Percentiles rank a stretch among this genome's conserved stretches.
These are phyloP conservation scores for Phytophthora macrochlamydospora DNA, from an alignment of 352 stramenopile genomes.

Conservation along the genomic window DNA sequence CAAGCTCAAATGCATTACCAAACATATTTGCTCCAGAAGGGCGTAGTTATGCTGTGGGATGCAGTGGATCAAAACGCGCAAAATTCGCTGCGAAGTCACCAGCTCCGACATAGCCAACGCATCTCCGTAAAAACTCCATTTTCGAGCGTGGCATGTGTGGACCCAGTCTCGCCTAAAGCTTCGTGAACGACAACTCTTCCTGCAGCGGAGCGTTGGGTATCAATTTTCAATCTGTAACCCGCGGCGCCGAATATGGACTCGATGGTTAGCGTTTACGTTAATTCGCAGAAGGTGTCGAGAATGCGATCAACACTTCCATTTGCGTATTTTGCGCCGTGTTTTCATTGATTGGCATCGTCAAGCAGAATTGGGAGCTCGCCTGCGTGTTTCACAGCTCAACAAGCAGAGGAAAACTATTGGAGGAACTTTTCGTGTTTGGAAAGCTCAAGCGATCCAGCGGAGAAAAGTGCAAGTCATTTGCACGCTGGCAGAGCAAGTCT, in stretches of 20 bases:
- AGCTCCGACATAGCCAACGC: conserved; percentile 29
- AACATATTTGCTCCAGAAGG: conserved; percentile 24
- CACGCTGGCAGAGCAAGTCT: conserved; percentile 23
- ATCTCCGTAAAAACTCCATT: conserved; percentile 22
- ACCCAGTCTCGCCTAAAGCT: conserved; percentile 3
- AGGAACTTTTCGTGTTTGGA: conserved; percentile 27
- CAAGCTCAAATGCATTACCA: conserved; percentile 20
- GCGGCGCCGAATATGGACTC: conserved; percentile 29
- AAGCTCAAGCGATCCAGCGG: conserved; percentile 23
- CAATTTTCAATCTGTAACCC: conserved; percentile 36
- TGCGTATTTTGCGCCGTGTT: conserved; percentile 14
- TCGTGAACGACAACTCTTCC: neutral
- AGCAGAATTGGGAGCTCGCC: conserved; percentile 7
- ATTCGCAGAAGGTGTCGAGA: conserved; percentile 8
- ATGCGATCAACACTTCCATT: conserved; percentile 9
- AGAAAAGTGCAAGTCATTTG: conserved; percentile 29
- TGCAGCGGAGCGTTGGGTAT: conserved; percentile 15
- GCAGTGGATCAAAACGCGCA: conserved; percentile 30
- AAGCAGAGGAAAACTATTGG: neutral
- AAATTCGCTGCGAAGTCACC: conserved; percentile 18
- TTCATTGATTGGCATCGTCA: conserved; percentile 23
- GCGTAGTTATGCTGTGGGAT: conserved; percentile 23
- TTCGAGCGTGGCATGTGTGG: conserved; percentile 25
- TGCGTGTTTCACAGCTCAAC: conserved; percentile 3
- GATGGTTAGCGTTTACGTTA: conserved; percentile 26